Evolutionary conservation across 805 yeast species (phyloP).

Genomic region (Saturnispora hagleri): DNA sequence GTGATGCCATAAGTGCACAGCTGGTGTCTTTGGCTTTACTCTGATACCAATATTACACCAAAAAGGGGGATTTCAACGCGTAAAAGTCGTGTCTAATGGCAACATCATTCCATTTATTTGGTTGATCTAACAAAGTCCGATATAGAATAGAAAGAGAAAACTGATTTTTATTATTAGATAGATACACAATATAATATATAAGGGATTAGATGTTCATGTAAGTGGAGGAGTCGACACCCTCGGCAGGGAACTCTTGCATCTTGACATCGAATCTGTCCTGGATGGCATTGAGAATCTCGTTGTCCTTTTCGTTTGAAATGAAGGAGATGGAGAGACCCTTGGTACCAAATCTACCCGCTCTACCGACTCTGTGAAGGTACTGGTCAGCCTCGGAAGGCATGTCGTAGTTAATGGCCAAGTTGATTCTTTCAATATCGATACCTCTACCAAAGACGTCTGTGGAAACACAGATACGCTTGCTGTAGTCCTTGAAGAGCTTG

Average conservation of each 20-base stretch:
- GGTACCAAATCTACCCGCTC: slow-evolving; percentile 99
- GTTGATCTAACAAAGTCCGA: not conserved
- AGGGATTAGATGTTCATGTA: slow-evolving; percentile 76
- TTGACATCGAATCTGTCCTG: slow-evolving; percentile 97
- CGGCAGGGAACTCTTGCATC: slow-evolving; percentile 92
- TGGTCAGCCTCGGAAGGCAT: slow-evolving; percentile 95
- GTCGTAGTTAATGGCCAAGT: slow-evolving; percentile 95
- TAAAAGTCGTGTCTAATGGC: not conserved
- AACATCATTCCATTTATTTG: not conserved
- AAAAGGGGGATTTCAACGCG: not conserved
- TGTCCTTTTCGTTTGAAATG: slow-evolving; percentile 78
- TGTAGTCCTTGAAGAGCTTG: slow-evolving; percentile 93
- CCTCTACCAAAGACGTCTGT: slow-evolving; percentile 99
- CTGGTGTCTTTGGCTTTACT: too few species aligned
- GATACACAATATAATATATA: not conserved
- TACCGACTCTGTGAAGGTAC: slow-evolving; percentile 97
- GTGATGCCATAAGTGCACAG: not conserved
- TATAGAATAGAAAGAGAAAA: not conserved
- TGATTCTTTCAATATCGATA: slow-evolving; percentile 97
- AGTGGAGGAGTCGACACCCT: slow-evolving; percentile 95
- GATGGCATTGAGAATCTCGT: slow-evolving; percentile 81
- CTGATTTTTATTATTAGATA: not conserved
- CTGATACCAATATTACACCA: not conserved
- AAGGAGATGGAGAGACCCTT: slow-evolving; percentile 95
- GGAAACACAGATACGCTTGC: slow-evolving; percentile 96